Evolutionary conservation across 164 flowering plant species (phyloP), one percentile per base, ranked within the genome.

Genomic region (Akebia trifoliata): DNA sequence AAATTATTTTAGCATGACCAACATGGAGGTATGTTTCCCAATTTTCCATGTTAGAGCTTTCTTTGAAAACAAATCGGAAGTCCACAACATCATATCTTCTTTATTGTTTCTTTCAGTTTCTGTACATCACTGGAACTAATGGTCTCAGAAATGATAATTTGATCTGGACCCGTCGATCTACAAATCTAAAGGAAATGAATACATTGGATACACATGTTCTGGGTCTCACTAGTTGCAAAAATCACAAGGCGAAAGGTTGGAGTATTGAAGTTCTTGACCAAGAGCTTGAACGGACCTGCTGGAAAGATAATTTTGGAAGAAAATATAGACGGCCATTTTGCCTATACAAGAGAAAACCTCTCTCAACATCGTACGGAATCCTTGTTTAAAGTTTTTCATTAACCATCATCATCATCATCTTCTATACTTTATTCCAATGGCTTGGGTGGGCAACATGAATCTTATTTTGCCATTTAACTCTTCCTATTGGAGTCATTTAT

Each of bases 1-100:
- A 56, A 81, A 90, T 67, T 56, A 74, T 50, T 83, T 73, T 59
- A 84, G 96, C 75, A 55, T 78, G 48, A 79, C 83, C 64, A 93
- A 87, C 57, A 76, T 3, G 85, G 97, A 93, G 94, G 94, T 69
- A 72, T 28, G 69, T 64, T 18, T 28, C 30, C 8, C 6, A 3
- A 12, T 39, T n/a, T 36, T 22, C 1, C 28, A 26, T 38, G 5
- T 20, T 22, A 32, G n/a, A 47, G 46, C n/a, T 53, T 56, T 44
- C 12, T 14, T 4, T 18, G 2, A 38, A 42, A 60, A 8, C 9
- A 6, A 22, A 10, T 42, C 24, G 10, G 44, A 38, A 21, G 12
- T 31, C 12, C 40, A 42, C 29, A 42, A 42, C 9, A 36, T 29
- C 11, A 37, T 36, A 20, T 24, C 37, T n/a, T 31, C 5, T 63